Base-by-base conservation (phyloP, 1,139 yeast genomes). In the Scheffersomyces cryptocercus region DNA sequence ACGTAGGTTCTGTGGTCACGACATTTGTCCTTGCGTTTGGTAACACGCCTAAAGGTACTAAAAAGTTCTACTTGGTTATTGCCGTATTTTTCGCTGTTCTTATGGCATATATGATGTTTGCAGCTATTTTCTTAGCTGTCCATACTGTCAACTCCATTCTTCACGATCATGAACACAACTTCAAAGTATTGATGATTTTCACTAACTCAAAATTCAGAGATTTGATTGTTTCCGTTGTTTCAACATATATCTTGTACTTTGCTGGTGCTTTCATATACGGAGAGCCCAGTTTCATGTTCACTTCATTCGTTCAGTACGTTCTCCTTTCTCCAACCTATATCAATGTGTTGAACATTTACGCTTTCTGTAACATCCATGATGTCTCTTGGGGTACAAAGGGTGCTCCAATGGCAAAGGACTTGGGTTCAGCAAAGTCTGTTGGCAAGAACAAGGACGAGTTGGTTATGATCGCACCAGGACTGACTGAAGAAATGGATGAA, bases 361-460 rank as follows among this genome's bases (percentile, higher is more conserved):
- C 95, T 5, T 87, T 87, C 64, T 86, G 95, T 71, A 87, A 87
- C 61, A 85, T 86, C 53, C 91, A 87, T 63, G 95, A 87, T 65
- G 84, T 87, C 40, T 84, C 93, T 0, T 87, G 95, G 95, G 95
- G 95, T 59, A 87, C 93, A 24, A 85, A 87, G 62, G 91, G 89
- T 26, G 87, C 77, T 43, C 81, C 80, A 28, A 72, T 69, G 35
- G 81, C 81, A 44, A 75, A 75, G 52, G 90, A 85, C 64, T 72
- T 87, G 52, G 95, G 95, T 42, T 77, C 79, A 20, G 93, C 90
- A 29, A 81, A 79, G 49, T 62, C 68, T 36, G 68, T 79, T 6
- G 75, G 79, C 49, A 70, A 70, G 48, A 68, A 73, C 49, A 51
- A 88, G 58, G 84, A 87, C 47, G 84, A 87, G 52, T 83, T 83